phyloP scores from a whole-genome alignment of 2,329 filamentous ascomycete species.

The Calonectria montana region DNA sequence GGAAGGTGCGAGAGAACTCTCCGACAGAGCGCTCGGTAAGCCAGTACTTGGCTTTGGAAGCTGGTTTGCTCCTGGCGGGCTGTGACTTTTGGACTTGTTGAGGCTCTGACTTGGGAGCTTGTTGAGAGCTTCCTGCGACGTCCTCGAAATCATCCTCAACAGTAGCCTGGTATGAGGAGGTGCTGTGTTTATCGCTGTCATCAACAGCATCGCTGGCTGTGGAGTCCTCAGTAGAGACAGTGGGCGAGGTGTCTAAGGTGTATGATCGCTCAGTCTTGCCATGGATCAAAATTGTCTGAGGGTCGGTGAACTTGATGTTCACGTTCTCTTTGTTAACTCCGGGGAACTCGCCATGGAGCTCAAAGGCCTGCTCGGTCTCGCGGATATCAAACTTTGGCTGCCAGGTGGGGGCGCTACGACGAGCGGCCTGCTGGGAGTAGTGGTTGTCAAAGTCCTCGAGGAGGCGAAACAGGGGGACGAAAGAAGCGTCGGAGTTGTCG shows the following conservation, averaged over 20 bases:
- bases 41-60: constrained; percentile 74
- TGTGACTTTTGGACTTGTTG: no score
- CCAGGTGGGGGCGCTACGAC: constrained; percentile 62
- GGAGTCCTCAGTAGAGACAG: constrained; percentile 66
- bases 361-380: constrained; percentile 75
- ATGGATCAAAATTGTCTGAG: constrained; percentile 78
- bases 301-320: constrained; percentile 82
- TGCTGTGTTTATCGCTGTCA: no score
- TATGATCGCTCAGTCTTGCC: constrained; percentile 75
- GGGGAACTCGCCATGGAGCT: constrained; percentile 84
- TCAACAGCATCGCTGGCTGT: constrained; percentile 76
- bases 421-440: constrained; percentile 53
- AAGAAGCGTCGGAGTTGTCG: constrained; percentile 47
- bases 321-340: constrained; percentile 80
- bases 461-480: constrained; percentile 71
- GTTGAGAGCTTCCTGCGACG: no score
- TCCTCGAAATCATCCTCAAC: no score
- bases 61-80: constrained; percentile 44
- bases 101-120: no score
- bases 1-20: constrained; percentile 76
- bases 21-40: constrained; percentile 73
- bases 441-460: no score
- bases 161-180: no score
- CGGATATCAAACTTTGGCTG: constrained; percentile 82
- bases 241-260: constrained; percentile 55